A percentile compares a stretch with the other conserved stretches of the same genome.
These are phyloP conservation scores for Hordeum vulgare DNA, from an alignment of 176 grass and related monocot species.

Conservation along the genomic window DNA sequence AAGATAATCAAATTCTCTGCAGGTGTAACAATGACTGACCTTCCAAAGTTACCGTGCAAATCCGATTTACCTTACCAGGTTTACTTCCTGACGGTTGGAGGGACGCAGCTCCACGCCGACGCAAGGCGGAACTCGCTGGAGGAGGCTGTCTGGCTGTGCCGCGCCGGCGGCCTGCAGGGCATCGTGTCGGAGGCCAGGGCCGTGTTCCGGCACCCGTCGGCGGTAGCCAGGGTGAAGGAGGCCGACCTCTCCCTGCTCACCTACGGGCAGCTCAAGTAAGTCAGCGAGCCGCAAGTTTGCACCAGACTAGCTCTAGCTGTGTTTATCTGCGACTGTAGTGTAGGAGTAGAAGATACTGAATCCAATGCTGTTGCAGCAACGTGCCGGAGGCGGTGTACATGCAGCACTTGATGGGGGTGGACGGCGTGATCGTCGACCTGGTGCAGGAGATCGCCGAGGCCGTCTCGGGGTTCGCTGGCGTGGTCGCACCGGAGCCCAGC, in stretches of 20 bases:
- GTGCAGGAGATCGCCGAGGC: conserved; percentile 61
- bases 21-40: background rate
- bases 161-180: conserved; percentile 48
- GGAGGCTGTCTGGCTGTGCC: conserved; percentile 51
- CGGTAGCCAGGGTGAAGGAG: conserved; percentile 54
- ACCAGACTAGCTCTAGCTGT: too few relatives aligned
- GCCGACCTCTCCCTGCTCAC: conserved; percentile 51
- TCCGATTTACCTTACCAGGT: conserved; percentile 38
- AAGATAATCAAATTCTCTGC: background rate
- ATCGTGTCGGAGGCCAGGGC: conserved; percentile 75
- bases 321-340: too few relatives aligned
- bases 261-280: conserved; percentile 80
- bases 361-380: conserved; percentile 40
- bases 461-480: conserved; percentile 28
- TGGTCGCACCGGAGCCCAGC: background rate
- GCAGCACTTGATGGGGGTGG: conserved; percentile 76
- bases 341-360: background rate
- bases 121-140: conserved; percentile 66
- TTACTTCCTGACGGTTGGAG: conserved; percentile 80
- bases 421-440: conserved; percentile 81
- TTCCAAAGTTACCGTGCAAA: background rate
- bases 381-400: conserved; percentile 72
- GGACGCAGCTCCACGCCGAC: conserved; percentile 37
- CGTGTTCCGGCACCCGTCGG: conserved; percentile 51
- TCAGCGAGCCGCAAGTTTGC: background rate